These are phyloP conservation scores for Camillea tinctor DNA, from an alignment of 2,329 filamentous ascomycete species.

Conservation along the genomic window DNA sequence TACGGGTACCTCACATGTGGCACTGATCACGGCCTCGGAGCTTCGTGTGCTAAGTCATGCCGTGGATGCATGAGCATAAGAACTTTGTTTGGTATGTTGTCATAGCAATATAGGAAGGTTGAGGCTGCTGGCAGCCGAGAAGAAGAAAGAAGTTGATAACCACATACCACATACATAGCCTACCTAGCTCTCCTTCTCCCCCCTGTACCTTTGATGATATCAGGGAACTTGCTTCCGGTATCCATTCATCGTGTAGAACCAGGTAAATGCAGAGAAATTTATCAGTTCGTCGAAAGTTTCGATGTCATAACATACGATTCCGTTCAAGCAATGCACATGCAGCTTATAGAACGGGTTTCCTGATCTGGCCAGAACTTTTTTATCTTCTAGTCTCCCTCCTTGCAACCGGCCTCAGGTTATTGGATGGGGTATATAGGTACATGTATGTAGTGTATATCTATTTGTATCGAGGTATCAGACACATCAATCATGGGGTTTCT, in stretches of 20 bases:
- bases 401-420: background rate
- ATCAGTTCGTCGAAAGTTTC: background rate
- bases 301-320: conserved; percentile 1
- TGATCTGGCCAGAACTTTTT: background rate
- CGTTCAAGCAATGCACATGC: background rate
- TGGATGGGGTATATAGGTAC: background rate
- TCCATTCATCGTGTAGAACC: background rate
- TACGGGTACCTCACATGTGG: conserved; percentile 22
- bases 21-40: conserved; percentile 7
- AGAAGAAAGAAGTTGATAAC: background rate
- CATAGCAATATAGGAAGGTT: conserved; percentile 17
- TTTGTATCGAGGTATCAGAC: too few relatives aligned
- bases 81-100: background rate
- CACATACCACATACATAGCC: conserved; percentile 15
- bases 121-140: conserved; percentile 29
- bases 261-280: background rate
- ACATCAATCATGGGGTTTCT: too few relatives aligned
- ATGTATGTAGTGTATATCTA: background rate
- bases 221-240: background rate
- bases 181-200: background rate
- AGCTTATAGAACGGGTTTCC: background rate
- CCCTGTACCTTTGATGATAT: background rate
- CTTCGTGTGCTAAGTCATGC: conserved; percentile 1
- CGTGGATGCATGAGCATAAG: background rate
- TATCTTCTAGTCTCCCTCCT: background rate